Percentiles rank a stretch among this genome's conserved stretches.
Evolutionary conservation across 73 alveolate genomes (phyloP).

Genomic region (Diophrys appendiculata): DNA sequence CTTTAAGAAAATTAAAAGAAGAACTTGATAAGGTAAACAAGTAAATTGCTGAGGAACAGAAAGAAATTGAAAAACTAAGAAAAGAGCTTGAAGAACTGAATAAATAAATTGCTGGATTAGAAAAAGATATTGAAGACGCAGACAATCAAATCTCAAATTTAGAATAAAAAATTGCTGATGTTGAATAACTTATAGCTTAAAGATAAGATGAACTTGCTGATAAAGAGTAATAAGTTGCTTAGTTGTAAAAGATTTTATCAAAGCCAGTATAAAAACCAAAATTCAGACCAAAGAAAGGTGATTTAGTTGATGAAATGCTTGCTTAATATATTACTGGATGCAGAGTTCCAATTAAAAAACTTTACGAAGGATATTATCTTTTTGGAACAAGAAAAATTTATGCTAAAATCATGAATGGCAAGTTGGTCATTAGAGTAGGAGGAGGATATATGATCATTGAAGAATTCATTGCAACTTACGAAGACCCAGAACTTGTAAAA

Average conservation of each 20-base stretch:
- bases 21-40: not conserved
- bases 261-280: slow-evolving; percentile 4
- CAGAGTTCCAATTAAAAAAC: slow-evolving; percentile 59
- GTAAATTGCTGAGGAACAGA: not conserved
- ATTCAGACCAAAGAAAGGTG: slow-evolving; percentile 56
- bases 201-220: not conserved
- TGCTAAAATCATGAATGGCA: slow-evolving; percentile 64
- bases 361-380: slow-evolving; percentile 65
- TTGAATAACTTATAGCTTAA: slow-evolving; percentile 10
- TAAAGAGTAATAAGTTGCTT: slow-evolving; percentile 12
- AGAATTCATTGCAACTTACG: slow-evolving; percentile 59
- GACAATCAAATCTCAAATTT: not conserved
- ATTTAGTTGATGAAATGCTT: slow-evolving; percentile 59
- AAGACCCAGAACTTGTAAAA: slow-evolving; percentile 47
- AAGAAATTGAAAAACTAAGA: slow-evolving; percentile 15
- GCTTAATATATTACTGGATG: slow-evolving; percentile 58
- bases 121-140: slow-evolving; percentile 2
- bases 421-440: slow-evolving; percentile 69
- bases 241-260: not conserved
- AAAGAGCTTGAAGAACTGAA: slow-evolving; percentile 38
- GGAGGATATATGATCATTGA: slow-evolving; percentile 76
- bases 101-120: slow-evolving; percentile 27
- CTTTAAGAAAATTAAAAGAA: slow-evolving; percentile 1
- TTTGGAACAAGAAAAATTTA: slow-evolving; percentile 66
- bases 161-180: slow-evolving; percentile 57